phyloP scores from a whole-genome alignment of 345 rosid genomes.

The Lumnitzera racemosa region DNA sequence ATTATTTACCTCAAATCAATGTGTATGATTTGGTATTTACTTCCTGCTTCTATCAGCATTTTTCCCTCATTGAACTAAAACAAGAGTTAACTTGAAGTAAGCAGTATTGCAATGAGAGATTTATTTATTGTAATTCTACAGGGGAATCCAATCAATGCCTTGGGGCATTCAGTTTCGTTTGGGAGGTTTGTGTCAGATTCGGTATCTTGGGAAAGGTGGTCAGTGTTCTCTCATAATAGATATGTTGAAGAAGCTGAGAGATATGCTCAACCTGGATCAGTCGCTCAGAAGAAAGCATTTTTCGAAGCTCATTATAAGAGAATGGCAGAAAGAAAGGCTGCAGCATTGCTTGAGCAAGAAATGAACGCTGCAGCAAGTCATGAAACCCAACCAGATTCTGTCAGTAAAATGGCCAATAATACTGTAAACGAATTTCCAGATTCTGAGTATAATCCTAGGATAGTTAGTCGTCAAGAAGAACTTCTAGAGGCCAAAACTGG shows the following conservation, averaged over 20 bases:
- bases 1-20: too few species aligned
- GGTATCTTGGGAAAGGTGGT: slow-evolving; percentile 41
- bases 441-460: background rate
- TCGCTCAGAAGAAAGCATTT: slow-evolving; percentile 46
- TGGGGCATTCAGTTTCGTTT: slow-evolving; percentile 32
- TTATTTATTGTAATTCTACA: slow-evolving; percentile 4
- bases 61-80: too few species aligned
- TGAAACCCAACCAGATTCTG: background rate
- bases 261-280: slow-evolving; percentile 37
- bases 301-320: slow-evolving; percentile 39
- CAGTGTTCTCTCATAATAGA: slow-evolving; percentile 25
- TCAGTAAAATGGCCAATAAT: background rate
- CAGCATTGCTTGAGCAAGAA: slow-evolving; percentile 27
- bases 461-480: background rate
- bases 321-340: slow-evolving; percentile 29
- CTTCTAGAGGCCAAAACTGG: too few species aligned
- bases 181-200: slow-evolving; percentile 41
- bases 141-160: slow-evolving; percentile 24
- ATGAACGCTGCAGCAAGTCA: slow-evolving; percentile 11
- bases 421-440: background rate
- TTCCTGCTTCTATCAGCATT: too few species aligned
- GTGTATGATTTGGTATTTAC: too few species aligned
- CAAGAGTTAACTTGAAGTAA: too few species aligned
- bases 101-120: too few species aligned
- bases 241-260: slow-evolving; percentile 45